Evolutionary conservation across 2,329 filamentous ascomycete genomes (phyloP), one percentile per base, ranked within the genome.

Genomic region (Phaeosphaeriaceae sp.): DNA sequence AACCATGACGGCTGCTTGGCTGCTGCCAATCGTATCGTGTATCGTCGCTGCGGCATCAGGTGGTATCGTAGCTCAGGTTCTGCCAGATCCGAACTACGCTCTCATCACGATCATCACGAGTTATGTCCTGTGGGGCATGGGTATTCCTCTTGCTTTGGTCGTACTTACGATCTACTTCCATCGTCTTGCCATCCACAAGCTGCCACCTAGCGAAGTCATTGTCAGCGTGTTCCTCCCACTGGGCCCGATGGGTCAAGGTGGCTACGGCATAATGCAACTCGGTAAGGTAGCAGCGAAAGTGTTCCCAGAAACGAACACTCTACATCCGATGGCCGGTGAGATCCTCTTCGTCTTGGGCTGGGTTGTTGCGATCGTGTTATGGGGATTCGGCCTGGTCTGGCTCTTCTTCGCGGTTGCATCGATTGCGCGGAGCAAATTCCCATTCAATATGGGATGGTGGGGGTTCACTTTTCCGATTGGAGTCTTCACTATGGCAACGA

Each of bases 101-200:
- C 72, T 89, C 25, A 83, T 82, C 55, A 91, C 89, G 0, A 70
- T 91, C 33, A 78, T 90, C 19, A 80, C 80, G 11, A 87, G 83
- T 15, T 91, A 91, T 68, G 79, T 90, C 17, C 83, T 91, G 49
- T 91, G 87, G 87, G 88, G 88, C 1, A 86, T 86, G 47, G 88
- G 88, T 11, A 80, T 84, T 0, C 84, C 84, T 0, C 76, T 91
- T 54, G 85, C 88, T 1, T 81, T 88, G 67, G 81, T 84, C 45
- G 82, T 90, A 17, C 76, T 91, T 48, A 85, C 84, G 1, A 83
- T 91, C 9, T 91, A 91, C 76, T 90, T 90, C 70, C 86, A 89
- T 65, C 86, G 89, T n/a, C 79, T 92, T 4, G 86, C 85, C 1
- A 75, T 91, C 7, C 84, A 91, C 75, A 86, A 87, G 24, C 81